Base-by-base conservation (phyloP, 805 yeast genomes). In the Ogataea glucozyma region DNA sequence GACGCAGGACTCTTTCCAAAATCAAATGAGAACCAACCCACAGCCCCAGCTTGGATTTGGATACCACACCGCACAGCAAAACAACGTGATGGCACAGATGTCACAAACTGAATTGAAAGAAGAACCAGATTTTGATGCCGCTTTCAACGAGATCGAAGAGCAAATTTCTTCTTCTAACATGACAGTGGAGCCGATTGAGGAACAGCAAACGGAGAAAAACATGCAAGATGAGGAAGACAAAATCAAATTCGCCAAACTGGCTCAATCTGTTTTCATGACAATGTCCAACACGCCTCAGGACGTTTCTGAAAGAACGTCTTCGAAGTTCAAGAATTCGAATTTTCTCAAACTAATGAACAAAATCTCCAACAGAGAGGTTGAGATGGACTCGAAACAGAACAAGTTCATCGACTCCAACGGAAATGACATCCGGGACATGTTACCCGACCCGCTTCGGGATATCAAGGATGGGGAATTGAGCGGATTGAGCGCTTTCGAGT, bases 341-440 rank as follows among this genome's bases (percentile, higher is more conserved):
- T 72, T 72, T 41, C 51, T 72, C 41, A 67, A 68, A 41, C 53
- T 72, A 23, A 72, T 72, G 77, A 52, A 61, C 24, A 56, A 48
- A 47, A 68, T 72, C 7, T 62, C 71, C 13, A 57, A 57, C 11
- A 61, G 71, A 36, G 58, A 69, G 47, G 70, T 72, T 31, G 72
- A 68, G 42, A 49, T 72, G 6, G 58, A 59, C 34, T 46, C 53
- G 12, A 52, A 56, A 3, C 68, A 69, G n/a, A 65, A 67, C 41
- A 65, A 61, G 43, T 62, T 72, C 19, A 60, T 70, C 32, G 65
- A 65, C 36, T 33, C 57, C 3, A 51, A 62, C 6, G 74, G 75
- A 5, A 58, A 58, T 14, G 75, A 70, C 44, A 63, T 73, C 11
- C 47, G 64, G 24, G 64, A 60, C 23, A 24, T 39, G 39, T 40